Evolutionary conservation across 2,329 filamentous ascomycete species (phyloP), one percentile per base, ranked within the genome.

Genomic region (Blastomyces percursus): DNA sequence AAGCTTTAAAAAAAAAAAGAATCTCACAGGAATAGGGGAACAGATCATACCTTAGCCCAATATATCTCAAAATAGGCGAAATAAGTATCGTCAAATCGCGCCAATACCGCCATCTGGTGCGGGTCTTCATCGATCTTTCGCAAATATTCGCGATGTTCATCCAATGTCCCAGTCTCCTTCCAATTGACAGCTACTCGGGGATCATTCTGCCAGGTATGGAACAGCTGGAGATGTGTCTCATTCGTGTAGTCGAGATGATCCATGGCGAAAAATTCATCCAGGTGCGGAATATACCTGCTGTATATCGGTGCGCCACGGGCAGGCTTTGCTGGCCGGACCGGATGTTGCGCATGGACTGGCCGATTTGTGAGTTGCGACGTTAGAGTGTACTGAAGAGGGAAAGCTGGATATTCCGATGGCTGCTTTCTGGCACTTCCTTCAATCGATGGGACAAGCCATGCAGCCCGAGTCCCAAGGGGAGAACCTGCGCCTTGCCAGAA

Each of bases 31-130:
- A 27, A n/a, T 38, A 44, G 38, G 14, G 30, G 30, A 50, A n/a
- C 35, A 42, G 58, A 27, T 67, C 74, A 65, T 75, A 83, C 82
- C 78, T 85, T 86, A 44, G 85, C 86, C 88, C 88, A 92, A 73
- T 91, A 92, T 1, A 91, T 79, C 73, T 93, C 89, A 71, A 89
- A 91, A 72, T 92, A 92, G 0, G 87, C 86, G 72, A 92, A 92
- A 57, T 79, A 82, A 1, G 80, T 81, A 38, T 88, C 86, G 62
- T 92, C 83, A 71, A 90, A 93, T 32, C 82, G 81, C 7, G 85
- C 89, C 63, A 92, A 78, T 55, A 92, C 78, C 30, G 86, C 83
- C 60, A 91, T 77, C 65, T 87, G 83, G 73, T 92, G 89, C 35
- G 86, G 84, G 71, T 92, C 89, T 54, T 84, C 81, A 69, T 90